Percentiles rank a stretch among this genome's conserved stretches.
phyloP scores from a whole-genome alignment of 352 stramenopile genomes.

The Phytophthora melonis region DNA sequence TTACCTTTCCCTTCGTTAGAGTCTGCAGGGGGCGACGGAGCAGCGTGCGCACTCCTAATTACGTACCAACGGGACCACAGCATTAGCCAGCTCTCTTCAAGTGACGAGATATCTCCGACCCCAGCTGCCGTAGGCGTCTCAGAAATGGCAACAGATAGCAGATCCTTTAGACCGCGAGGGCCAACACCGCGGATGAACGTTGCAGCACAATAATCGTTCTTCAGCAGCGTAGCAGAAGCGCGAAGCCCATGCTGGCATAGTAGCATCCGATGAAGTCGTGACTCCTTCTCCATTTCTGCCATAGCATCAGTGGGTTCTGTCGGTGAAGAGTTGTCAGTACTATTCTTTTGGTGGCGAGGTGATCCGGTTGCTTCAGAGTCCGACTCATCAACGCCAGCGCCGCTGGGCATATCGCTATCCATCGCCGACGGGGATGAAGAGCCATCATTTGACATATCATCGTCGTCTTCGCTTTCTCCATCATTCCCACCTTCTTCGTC shows the following conservation, averaged over 20 bases:
- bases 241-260: constrained; percentile 83
- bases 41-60: constrained; percentile 60
- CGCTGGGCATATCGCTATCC: constrained; percentile 73
- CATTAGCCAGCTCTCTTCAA: constrained; percentile 85
- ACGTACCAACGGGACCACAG: constrained; percentile 82
- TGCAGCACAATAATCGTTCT: constrained; percentile 69
- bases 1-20: constrained; percentile 41
- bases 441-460: constrained; percentile 90
- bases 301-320: constrained; percentile 63
- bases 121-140: constrained; percentile 76
- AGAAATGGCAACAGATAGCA: constrained; percentile 75
- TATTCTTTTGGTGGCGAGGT: constrained; percentile 38
- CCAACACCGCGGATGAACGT: constrained; percentile 73
- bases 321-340: constrained; percentile 14
- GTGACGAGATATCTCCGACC: constrained; percentile 72
- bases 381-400: constrained; percentile 59
- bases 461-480: constrained; percentile 83
- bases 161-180: constrained; percentile 61
- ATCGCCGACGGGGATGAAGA: constrained; percentile 78
- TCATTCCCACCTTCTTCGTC: constrained; percentile 43
- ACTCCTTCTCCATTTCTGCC: constrained; percentile 83
- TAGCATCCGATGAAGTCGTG: constrained; percentile 76
- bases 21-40: constrained; percentile 37
- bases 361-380: constrained; percentile 61
- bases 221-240: constrained; percentile 73